These are phyloP conservation scores for Cicer judaicum DNA, from an alignment of 306 rosid genomes.

Conservation along the genomic window DNA sequence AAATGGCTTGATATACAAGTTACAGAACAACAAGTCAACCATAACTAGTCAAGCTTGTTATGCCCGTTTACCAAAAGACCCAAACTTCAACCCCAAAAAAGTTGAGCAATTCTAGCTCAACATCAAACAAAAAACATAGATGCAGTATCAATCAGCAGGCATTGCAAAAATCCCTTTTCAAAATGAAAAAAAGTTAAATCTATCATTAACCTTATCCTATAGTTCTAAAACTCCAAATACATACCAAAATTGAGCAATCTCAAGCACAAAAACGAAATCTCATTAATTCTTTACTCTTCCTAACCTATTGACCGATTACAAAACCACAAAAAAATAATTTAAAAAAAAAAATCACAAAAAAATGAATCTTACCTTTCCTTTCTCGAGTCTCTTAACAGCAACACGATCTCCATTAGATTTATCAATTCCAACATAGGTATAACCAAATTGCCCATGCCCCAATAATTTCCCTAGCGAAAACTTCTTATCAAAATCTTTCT, in stretches of 20 bases:
- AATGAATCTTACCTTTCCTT: slow-evolving; percentile 68
- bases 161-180: slow-evolving; percentile 28
- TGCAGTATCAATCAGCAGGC: slow-evolving; percentile 40
- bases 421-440: slow-evolving; percentile 85
- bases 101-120: slow-evolving; percentile 31
- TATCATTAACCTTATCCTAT: slow-evolving; percentile 27
- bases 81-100: slow-evolving; percentile 26
- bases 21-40: slow-evolving; percentile 29
- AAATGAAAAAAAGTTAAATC: slow-evolving; percentile 4
- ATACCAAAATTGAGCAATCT: slow-evolving; percentile 31
- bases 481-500: slow-evolving; percentile 65
- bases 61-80: slow-evolving; percentile 23
- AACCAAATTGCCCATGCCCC: slow-evolving; percentile 97
- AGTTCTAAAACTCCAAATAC: slow-evolving; percentile 19
- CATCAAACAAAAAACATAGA: slow-evolving; percentile 19
- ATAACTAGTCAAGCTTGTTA: slow-evolving; percentile 15
- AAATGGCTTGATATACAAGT: slow-evolving; percentile 35
- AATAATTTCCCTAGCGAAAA: slow-evolving; percentile 87
- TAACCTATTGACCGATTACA: slow-evolving; percentile 40
- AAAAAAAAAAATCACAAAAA: background rate
- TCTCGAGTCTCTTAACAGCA: slow-evolving; percentile 91
- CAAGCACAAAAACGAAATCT: slow-evolving; percentile 28
- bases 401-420: slow-evolving; percentile 89
- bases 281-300: slow-evolving; percentile 1
- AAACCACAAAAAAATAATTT: slow-evolving; percentile 11